These are phyloP conservation scores for Rutstroemia sydowiana DNA, from an alignment of 2,329 filamentous ascomycete species.

Conservation along the genomic window DNA sequence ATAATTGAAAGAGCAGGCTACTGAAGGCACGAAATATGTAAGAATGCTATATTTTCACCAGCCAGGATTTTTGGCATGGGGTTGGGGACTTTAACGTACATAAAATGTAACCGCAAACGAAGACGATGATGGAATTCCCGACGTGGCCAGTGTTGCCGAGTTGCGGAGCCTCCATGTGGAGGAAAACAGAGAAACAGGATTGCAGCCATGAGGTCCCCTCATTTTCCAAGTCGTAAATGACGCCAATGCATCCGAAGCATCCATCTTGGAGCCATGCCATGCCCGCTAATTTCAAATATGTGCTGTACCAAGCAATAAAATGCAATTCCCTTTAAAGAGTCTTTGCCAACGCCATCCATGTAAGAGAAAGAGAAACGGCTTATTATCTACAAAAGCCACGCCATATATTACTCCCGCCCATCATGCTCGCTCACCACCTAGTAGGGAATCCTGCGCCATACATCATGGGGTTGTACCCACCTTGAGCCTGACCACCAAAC, in stretches of 20 bases:
- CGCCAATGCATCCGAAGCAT: slow-evolving; percentile 31
- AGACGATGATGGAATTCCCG: slow-evolving; percentile 67
- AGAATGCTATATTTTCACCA: slow-evolving; percentile 45
- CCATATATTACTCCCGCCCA: slow-evolving; percentile 21
- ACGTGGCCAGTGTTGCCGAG: slow-evolving; percentile 25
- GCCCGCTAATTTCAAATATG: slow-evolving; percentile 40
- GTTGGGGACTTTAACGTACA: slow-evolving; percentile 57
- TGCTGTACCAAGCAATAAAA: slow-evolving; percentile 24
- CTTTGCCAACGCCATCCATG: slow-evolving; percentile 25
- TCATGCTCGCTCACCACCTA: slow-evolving; percentile 51
- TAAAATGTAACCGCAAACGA: slow-evolving; percentile 46
- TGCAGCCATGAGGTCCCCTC: slow-evolving; percentile 23
- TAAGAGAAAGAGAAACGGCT: slow-evolving; percentile 25
- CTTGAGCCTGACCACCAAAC: slow-evolving; percentile 83
- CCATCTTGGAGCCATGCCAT: slow-evolving; percentile 36
- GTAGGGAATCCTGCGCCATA: slow-evolving; percentile 50
- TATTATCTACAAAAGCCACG: slow-evolving; percentile 27
- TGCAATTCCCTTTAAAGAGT: slow-evolving; percentile 26
- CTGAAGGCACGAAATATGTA: slow-evolving; percentile 34
- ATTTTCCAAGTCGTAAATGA: slow-evolving; percentile 24
- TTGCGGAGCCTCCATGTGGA: slow-evolving; percentile 13
- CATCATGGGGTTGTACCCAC: slow-evolving; percentile 92
- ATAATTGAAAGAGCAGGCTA: slow-evolving; percentile 25
- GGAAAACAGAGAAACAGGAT: slow-evolving; percentile 19
- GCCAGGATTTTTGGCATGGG: slow-evolving; percentile 33